Base-by-base conservation (phyloP, 2,329 filamentous ascomycete species). In the Nothopassalora personata region DNA sequence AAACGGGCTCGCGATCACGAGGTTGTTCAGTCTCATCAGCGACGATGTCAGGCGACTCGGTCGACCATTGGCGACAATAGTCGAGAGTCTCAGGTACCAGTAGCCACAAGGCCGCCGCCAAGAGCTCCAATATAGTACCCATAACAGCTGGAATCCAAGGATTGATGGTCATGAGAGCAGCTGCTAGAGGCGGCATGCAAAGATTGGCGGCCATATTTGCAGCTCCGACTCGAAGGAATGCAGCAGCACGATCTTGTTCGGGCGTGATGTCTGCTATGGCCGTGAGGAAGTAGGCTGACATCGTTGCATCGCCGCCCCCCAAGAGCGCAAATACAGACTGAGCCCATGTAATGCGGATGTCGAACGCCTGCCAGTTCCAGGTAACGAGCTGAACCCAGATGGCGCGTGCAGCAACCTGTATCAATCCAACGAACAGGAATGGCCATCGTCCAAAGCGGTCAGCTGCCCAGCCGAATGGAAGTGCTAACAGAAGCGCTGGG, bases 401-500 rank as follows among this genome's bases (percentile, higher is more conserved):
- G 0, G 57, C 15, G 13, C 60, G 52, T 1, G 70, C 54, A 3
- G 65, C 55, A 27, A 72, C 63, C 1, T 70, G 66, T 6, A 67
- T 19, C 2, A 71, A 36, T 6, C 68, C 65, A 4, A 73, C 36
- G 23, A 71, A 33, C 1, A 74, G 31, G 31, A 75, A 59, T 0
- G 70, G 70, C 58, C 70, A 73, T 18, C 73, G 59, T 13, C 73
- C 73, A 47, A 68, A 71, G 33, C 61, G 60, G 60, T 75, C 73
- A 10, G 73, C 73, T 1, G 66, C 63, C 60, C 70, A 74, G 23
- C 72, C 73, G 47, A 72, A 70, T 2, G 72, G 72, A 1, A 75
- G 61, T 1, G 71, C 71, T 1, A 75, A 65, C 1, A 71, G 39
- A 10, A 75, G 57, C 28, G 60, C 56, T 9, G 81, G 77, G 4